Conservation (phyloP, 352 stramenopile genomes). For the Globisporangium recalcitrans region DNA sequence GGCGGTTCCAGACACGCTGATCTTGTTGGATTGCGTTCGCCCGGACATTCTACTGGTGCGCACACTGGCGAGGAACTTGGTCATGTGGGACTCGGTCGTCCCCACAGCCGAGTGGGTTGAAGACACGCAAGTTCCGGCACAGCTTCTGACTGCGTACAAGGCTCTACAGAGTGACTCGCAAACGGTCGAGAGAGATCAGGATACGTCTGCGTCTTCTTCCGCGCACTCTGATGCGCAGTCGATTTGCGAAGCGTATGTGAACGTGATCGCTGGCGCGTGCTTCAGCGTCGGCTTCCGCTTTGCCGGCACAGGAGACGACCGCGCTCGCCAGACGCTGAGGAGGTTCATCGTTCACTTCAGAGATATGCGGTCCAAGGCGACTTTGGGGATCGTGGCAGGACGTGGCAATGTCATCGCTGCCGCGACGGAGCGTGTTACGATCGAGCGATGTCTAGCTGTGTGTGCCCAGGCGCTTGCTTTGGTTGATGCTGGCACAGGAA, state of each 20-base stretch:
- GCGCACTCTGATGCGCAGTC: conserved; percentile 75
- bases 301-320: conserved; percentile 77
- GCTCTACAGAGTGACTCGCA: conserved; percentile 13
- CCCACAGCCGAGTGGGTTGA: conserved; percentile 91
- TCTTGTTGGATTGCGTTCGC: conserved; percentile 93
- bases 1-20: conserved; percentile 91
- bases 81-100: conserved; percentile 93
- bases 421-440: conserved; percentile 75
- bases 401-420: conserved; percentile 44
- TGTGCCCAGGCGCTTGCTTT: conserved; percentile 91
- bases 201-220: conserved; percentile 10
- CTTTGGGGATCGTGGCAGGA: conserved; percentile 21
- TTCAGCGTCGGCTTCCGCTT: conserved; percentile 95
- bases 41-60: conserved; percentile 94
- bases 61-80: conserved; percentile 91
- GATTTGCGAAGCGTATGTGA: conserved; percentile 92
- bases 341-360: conserved; percentile 74
- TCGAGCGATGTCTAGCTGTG: conserved; percentile 93
- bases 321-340: conserved; percentile 56
- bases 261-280: conserved; percentile 93
- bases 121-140: conserved; percentile 44
- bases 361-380: conserved; percentile 45
- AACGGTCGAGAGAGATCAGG: conserved; percentile 9
- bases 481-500: conserved; percentile 94
- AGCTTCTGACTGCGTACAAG: conserved; percentile 50